These are phyloP conservation scores for Rutidosis leptorrhynchoides DNA, from an alignment of 129 eudicot genomes.

Conservation along the genomic window DNA sequence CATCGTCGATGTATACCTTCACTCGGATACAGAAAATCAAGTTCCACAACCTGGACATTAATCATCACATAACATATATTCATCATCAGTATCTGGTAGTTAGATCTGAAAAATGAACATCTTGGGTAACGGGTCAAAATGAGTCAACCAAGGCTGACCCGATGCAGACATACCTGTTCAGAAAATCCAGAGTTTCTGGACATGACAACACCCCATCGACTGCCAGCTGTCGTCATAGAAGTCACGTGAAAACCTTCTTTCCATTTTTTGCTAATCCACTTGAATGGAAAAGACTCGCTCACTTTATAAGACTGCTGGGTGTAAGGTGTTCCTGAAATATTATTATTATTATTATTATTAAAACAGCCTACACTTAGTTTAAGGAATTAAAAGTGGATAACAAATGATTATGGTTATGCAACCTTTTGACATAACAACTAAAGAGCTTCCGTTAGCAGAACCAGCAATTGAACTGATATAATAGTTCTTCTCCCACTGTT, in stretches of 20 bases:
- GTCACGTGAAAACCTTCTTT: conserved; percentile 98
- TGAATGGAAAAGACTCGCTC: conserved; percentile 42
- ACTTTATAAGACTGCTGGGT: conserved; percentile 42
- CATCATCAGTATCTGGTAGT: not conserved
- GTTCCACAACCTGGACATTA: conserved; percentile 95
- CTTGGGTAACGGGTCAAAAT: conserved; percentile 5
- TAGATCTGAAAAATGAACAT: not conserved
- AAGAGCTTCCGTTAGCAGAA: conserved; percentile 83
- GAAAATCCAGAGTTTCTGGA: conserved; percentile 88
- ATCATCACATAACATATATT: not conserved
- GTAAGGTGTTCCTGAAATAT: conserved; percentile 38
- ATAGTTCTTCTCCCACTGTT: conserved; percentile 97
- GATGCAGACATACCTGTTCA: conserved; percentile 55
- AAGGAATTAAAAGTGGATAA: not conserved
- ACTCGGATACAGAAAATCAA: conserved; percentile 96
- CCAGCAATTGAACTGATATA: conserved; percentile 97
- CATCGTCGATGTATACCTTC: conserved; percentile 97
- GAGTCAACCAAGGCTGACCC: not conserved
- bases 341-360: not conserved
- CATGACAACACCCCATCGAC: conserved; percentile 99
- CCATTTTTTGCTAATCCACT: conserved; percentile 98
- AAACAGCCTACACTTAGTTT: conserved; percentile 8
- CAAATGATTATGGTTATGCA: conserved; percentile 5
- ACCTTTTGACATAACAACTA: conserved; percentile 99
- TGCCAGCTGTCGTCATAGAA: conserved; percentile 98